phyloP scores from a whole-genome alignment of 306 rosid species.

The Glycine latifolia region DNA sequence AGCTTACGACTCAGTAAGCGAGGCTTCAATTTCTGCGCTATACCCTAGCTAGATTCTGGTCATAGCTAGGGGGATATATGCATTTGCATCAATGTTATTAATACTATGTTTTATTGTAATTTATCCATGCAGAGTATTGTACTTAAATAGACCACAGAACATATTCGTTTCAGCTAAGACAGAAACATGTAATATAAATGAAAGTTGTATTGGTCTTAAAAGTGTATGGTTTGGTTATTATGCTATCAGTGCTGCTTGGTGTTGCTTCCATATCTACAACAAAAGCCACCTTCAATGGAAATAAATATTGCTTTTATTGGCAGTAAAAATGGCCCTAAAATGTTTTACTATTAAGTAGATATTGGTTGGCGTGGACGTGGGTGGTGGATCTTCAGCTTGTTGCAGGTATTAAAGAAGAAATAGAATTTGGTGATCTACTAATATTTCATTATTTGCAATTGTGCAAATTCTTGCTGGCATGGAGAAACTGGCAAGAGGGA shows the following conservation, averaged over 20 bases:
- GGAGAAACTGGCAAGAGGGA: no score
- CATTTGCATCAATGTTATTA: neutral
- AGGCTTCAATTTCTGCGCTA: neutral
- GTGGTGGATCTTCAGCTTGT: no score
- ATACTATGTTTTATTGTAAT: no score
- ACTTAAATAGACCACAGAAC: neutral
- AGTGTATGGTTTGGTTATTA: neutral
- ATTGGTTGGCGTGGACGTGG: no score
- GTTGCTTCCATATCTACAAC: neutral
- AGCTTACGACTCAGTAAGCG: neutral
- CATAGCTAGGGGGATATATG: neutral
- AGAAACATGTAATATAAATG: neutral
- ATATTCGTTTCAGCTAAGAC: neutral
- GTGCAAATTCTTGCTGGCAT: no score
- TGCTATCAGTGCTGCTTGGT: neutral
- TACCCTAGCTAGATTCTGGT: constrained; percentile 13
- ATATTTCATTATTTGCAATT: no score
- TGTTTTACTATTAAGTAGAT: no score
- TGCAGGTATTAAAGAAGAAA: no score
- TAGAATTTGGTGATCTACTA: no score
- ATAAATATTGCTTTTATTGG: no score
- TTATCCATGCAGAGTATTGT: neutral
- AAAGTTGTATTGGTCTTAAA: neutral
- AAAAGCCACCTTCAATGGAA: no score
- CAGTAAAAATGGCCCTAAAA: no score